Conservation (phyloP, 371 early-diverging fungal species). For the Mortierella polycephala region DNA sequence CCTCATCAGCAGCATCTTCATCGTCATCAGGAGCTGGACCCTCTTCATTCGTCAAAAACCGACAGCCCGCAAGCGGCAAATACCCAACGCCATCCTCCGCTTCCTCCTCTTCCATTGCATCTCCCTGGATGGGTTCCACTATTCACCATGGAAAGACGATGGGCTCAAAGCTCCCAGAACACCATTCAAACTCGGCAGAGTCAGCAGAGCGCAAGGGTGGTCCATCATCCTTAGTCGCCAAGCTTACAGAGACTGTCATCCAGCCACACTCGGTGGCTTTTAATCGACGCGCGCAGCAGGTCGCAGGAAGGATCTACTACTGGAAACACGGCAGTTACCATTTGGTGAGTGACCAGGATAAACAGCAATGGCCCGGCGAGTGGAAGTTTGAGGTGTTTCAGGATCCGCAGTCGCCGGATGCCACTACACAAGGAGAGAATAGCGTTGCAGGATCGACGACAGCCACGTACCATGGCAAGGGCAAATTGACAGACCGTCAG, state of each 20-base stretch:
- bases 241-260: conserved; percentile 25
- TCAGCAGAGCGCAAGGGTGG: conserved; percentile 14
- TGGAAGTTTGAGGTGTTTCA: conserved; percentile 53
- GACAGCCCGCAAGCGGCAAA: not conserved
- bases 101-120: conserved; percentile 4
- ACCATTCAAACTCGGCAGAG: conserved; percentile 31
- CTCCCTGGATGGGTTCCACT: not conserved
- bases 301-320: conserved; percentile 41
- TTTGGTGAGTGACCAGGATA: conserved; percentile 37
- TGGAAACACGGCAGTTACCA: conserved; percentile 44
- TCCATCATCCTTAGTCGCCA: conserved; percentile 16
- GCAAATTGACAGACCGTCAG: conserved; percentile 45
- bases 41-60: conserved; percentile 1
- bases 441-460: conserved; percentile 1
- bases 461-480: conserved; percentile 29
- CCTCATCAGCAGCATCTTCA: conserved; percentile 4
- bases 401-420: conserved; percentile 29
- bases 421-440: conserved; percentile 6
- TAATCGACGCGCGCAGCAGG: conserved; percentile 40
- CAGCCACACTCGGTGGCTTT: conserved; percentile 36
- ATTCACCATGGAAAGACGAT: too few species aligned
- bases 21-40: not conserved
- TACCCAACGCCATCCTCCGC: conserved; percentile 8
- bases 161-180: conserved; percentile 12
- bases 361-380: conserved; percentile 49